Evolutionary conservation across 129 eudicot species (phyloP).

Genomic region (Scalesia atractyloides): DNA sequence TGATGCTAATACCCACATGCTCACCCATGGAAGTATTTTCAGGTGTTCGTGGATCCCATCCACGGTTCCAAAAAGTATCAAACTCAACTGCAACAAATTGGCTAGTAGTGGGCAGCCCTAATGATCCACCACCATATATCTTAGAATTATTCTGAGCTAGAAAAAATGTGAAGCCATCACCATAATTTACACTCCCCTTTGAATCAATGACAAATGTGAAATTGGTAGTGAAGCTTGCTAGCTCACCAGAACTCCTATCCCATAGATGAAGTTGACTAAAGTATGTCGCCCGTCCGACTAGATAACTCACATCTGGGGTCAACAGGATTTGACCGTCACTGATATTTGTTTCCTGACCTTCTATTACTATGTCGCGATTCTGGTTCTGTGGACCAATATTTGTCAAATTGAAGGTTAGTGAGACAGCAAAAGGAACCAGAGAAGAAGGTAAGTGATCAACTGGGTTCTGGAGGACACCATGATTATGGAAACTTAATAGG

Average conservation of each 20-base stretch:
- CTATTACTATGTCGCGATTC: too few species aligned
- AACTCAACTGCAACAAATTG: slow-evolving; percentile 13
- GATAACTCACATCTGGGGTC: too few species aligned
- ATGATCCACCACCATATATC: not conserved
- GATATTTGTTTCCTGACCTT: too few species aligned
- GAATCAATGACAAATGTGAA: too few species aligned
- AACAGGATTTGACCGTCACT: too few species aligned
- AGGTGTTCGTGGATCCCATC: not conserved
- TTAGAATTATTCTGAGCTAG: slow-evolving; percentile 11
- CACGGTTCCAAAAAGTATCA: not conserved
- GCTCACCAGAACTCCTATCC: too few species aligned
- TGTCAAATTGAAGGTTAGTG: slow-evolving; percentile 37
- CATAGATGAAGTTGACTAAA: too few species aligned
- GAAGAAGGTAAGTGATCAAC: slow-evolving; percentile 4
- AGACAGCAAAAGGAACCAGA: slow-evolving; percentile 17
- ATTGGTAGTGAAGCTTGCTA: too few species aligned
- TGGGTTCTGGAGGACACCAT: slow-evolving; percentile 2
- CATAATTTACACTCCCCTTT: not conserved
- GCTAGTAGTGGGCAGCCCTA: slow-evolving; percentile 11
- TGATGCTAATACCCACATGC: too few species aligned
- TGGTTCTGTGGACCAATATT: too few species aligned
- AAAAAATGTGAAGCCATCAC: slow-evolving; percentile 22
- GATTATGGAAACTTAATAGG: not conserved
- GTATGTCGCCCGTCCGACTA: too few species aligned
- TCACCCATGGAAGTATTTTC: not conserved